phyloP scores from a whole-genome alignment of 2,329 filamentous ascomycete species.

The Parastagonospora nodorum region DNA sequence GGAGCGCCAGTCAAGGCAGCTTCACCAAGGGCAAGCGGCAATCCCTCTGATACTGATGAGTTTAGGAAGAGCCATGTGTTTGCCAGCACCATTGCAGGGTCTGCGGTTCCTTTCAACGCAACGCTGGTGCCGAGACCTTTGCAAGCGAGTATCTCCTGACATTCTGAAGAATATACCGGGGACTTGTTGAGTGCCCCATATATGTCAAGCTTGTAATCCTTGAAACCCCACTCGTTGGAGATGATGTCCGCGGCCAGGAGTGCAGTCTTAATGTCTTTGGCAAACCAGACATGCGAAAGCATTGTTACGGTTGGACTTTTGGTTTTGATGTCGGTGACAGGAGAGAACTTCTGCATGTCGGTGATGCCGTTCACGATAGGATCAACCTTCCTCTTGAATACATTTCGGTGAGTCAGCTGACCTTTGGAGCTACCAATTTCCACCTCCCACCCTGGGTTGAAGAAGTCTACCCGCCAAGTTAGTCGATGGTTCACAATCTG shows the following conservation, averaged over 20 bases:
- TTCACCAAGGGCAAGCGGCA: conserved; percentile 63
- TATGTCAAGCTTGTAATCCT: conserved; percentile 65
- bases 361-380: conserved; percentile 69
- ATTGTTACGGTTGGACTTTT: conserved; percentile 67
- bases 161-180: conserved; percentile 64
- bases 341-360: conserved; percentile 67
- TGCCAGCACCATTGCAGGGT: conserved; percentile 54
- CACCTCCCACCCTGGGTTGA: conserved; percentile 68
- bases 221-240: conserved; percentile 69
- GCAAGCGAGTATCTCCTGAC: conserved; percentile 62
- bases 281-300: conserved; percentile 65
- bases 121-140: conserved; percentile 58
- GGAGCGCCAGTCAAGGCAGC: conserved; percentile 62
- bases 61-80: conserved; percentile 56
- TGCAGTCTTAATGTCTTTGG: conserved; percentile 69
- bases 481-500: background rate
- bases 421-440: conserved; percentile 66
- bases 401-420: conserved; percentile 60
- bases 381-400: conserved; percentile 65
- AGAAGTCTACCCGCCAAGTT: conserved; percentile 60
- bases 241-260: conserved; percentile 68
- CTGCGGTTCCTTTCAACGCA: conserved; percentile 61
- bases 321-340: conserved; percentile 63
- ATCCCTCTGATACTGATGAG: conserved; percentile 61
- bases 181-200: conserved; percentile 68